A percentile compares a stretch with the other conserved stretches of the same genome.
These are phyloP conservation scores for Globisporangium nunn DNA, from an alignment of 352 stramenopile species.

Conservation along the genomic window DNA sequence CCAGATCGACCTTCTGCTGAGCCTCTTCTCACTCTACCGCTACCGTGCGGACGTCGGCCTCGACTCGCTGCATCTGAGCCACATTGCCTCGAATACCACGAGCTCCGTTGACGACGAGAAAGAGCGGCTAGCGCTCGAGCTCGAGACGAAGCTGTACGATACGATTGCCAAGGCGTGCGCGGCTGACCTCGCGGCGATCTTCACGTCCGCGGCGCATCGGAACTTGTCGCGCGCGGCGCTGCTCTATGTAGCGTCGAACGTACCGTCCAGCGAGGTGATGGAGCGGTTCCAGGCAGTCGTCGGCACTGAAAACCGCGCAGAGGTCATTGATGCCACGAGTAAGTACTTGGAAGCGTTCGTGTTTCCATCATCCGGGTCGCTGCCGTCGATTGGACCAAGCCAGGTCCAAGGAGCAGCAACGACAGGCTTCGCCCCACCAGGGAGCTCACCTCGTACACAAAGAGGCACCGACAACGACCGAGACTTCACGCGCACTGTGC, in stretches of 20 bases:
- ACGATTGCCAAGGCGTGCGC: constrained; percentile 61
- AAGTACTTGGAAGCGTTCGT: constrained; percentile 77
- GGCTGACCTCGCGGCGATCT: constrained; percentile 49
- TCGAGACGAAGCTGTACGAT: constrained; percentile 77
- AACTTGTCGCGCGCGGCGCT: constrained; percentile 59
- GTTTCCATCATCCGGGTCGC: constrained; percentile 39
- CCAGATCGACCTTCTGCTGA: constrained; percentile 72
- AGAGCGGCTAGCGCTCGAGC: constrained; percentile 43
- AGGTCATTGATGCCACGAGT: constrained; percentile 49
- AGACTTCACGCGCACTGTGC: constrained; percentile 54
- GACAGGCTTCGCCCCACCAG: constrained; percentile 5
- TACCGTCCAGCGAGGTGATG: constrained; percentile 49
- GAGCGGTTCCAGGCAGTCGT: constrained; percentile 43
- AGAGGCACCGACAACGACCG: background rate
- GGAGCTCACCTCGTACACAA: constrained; percentile 1
- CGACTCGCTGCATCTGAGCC: constrained; percentile 29
- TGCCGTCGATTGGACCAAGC: constrained; percentile 5
- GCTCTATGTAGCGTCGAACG: constrained; percentile 67
- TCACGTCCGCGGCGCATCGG: constrained; percentile 39
- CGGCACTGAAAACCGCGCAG: constrained; percentile 26
- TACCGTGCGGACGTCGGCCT: constrained; percentile 77
- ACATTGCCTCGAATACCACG: background rate
- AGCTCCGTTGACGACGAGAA: constrained; percentile 25
- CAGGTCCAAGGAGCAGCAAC: too few relatives aligned
- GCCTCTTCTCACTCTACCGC: constrained; percentile 77